Conservation (phyloP, 139 green algal genomes). For the Volvox reticuliferus region DNA sequence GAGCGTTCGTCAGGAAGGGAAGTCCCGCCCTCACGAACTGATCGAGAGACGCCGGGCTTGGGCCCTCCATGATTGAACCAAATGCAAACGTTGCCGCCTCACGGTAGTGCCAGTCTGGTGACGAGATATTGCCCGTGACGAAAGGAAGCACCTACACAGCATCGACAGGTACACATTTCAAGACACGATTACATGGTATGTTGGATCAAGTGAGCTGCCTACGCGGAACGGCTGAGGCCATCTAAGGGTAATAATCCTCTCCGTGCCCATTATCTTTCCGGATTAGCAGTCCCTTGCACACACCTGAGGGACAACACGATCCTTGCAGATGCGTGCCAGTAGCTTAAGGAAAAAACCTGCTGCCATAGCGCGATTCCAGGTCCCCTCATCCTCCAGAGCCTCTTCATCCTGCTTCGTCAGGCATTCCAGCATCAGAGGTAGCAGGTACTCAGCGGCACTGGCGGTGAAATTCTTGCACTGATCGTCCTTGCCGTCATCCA, state of each 20-base stretch:
- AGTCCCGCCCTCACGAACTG: slow-evolving; percentile 83
- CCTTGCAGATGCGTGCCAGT: slow-evolving; percentile 74
- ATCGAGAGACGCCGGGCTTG: slow-evolving; percentile 70
- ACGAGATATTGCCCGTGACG: slow-evolving; percentile 80
- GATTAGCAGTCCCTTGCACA: not conserved
- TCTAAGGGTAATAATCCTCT: too few species aligned
- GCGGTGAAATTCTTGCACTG: slow-evolving; percentile 89
- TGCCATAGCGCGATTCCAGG: slow-evolving; percentile 95
- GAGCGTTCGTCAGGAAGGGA: slow-evolving; percentile 72
- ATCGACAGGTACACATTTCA: too few species aligned
- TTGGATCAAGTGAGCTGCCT: too few species aligned
- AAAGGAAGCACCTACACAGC: not conserved
- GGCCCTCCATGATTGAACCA: slow-evolving; percentile 96
- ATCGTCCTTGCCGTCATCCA: slow-evolving; percentile 75
- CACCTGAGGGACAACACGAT: slow-evolving; percentile 90
- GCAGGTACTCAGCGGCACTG: slow-evolving; percentile 83
- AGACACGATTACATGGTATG: too few species aligned
- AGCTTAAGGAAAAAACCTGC: slow-evolving; percentile 92
- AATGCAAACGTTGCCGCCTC: slow-evolving; percentile 98
- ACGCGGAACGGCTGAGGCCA: too few species aligned
- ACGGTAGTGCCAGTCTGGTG: slow-evolving; percentile 91
- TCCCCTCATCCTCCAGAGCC: slow-evolving; percentile 85
- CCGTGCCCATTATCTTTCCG: too few species aligned
- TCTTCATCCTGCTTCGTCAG: slow-evolving; percentile 98
- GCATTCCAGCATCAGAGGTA: slow-evolving; percentile 94